Conservation (phyloP, 148 eudicot species). For the Heliamphora exappendiculata region DNA sequence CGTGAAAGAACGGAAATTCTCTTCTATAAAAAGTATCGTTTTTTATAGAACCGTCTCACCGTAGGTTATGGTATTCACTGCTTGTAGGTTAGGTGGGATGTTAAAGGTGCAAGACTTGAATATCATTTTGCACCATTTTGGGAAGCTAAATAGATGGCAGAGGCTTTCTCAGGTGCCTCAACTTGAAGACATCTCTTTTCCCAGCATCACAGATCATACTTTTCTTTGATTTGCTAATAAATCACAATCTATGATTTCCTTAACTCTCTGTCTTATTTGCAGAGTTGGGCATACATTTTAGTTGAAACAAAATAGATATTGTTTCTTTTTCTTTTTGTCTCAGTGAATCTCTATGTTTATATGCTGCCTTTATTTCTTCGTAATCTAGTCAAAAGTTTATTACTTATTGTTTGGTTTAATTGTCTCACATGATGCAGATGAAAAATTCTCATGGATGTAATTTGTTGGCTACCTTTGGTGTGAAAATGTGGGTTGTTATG, state of each 20-base stretch:
- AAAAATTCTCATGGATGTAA: not conserved
- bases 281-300: not conserved
- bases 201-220: not conserved
- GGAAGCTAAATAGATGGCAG: constrained; percentile 44
- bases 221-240: not conserved
- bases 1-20: not conserved
- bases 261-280: not conserved
- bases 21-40: not conserved
- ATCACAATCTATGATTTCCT: not conserved
- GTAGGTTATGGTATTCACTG: not conserved
- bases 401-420: not conserved
- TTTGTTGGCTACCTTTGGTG: not conserved
- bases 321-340: not conserved
- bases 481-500: not conserved
- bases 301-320: not conserved
- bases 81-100: constrained; percentile 47
- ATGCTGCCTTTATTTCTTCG: not conserved
- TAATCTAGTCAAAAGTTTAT: not conserved
- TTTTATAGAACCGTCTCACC: not conserved
- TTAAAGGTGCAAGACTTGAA: constrained; percentile 68
- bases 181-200: not conserved
- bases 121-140: constrained; percentile 61
- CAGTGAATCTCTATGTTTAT: not conserved
- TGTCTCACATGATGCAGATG: not conserved
- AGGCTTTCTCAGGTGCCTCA: constrained; percentile 61